phyloP scores from a whole-genome alignment of 2,329 filamentous ascomycete species.

The Stachybotrys echinatus region DNA sequence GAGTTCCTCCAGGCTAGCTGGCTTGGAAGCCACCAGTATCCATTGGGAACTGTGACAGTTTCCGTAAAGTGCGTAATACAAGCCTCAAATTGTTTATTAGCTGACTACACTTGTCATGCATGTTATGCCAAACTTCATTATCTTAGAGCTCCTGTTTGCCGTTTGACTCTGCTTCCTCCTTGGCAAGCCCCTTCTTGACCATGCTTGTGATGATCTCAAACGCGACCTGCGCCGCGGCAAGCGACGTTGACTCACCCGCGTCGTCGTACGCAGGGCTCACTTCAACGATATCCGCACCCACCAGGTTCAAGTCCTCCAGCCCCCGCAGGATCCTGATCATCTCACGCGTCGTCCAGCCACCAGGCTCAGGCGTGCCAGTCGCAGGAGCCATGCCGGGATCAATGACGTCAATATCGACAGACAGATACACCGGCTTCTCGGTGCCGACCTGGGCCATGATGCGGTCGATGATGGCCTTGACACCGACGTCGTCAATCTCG shows the following conservation, averaged over 20 bases:
- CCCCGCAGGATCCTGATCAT: slow-evolving; percentile 73
- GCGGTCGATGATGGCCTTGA: slow-evolving; percentile 55
- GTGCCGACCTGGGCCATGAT: slow-evolving; percentile 63
- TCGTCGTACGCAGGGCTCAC: slow-evolving; percentile 79
- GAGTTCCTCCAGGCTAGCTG: too few species aligned
- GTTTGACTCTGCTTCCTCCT: not conserved
- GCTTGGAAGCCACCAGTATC: too few species aligned
- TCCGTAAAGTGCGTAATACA: too few species aligned
- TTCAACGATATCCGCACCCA: slow-evolving; percentile 81
- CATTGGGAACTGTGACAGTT: too few species aligned
- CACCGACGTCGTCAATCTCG: slow-evolving; percentile 75
- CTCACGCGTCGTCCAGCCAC: slow-evolving; percentile 80
- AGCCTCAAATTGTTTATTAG: too few species aligned
- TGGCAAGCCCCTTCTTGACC: slow-evolving; percentile 38
- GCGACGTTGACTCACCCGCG: slow-evolving; percentile 66
- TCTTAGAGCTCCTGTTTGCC: not conserved
- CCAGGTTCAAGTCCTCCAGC: slow-evolving; percentile 71
- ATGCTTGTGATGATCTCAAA: slow-evolving; percentile 76
- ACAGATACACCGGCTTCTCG: slow-evolving; percentile 68
- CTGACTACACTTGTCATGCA: too few species aligned
- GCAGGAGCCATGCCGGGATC: slow-evolving; percentile 59
- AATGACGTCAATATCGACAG: slow-evolving; percentile 71
- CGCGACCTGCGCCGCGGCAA: slow-evolving; percentile 73
- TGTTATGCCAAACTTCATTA: not conserved
- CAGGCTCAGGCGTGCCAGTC: slow-evolving; percentile 77